A percentile compares a stretch with the other conserved stretches of the same genome.
These are phyloP conservation scores for Poa annua DNA, from an alignment of 176 grass and related monocot genomes.

Conservation along the genomic window DNA sequence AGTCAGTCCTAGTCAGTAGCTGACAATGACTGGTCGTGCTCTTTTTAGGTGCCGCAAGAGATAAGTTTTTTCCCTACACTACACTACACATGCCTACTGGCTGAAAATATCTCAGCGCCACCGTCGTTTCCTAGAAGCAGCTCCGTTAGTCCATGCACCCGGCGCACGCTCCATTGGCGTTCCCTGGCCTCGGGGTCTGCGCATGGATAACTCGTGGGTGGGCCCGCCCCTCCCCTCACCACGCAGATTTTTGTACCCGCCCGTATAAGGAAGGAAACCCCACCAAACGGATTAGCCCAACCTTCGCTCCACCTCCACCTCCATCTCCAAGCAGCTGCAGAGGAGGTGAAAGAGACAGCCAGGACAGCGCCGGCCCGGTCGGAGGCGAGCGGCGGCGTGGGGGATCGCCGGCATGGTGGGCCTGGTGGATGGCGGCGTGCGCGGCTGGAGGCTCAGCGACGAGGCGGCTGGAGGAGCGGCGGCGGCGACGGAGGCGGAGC, in stretches of 20 bases:
- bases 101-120: not conserved
- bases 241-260: conserved; percentile 56
- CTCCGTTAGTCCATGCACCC: conserved; percentile 32
- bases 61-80: not conserved
- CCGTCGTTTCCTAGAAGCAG: not conserved
- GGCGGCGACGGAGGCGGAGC: conserved; percentile 39
- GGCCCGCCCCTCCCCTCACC: conserved; percentile 12
- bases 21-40: not conserved
- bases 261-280: not conserved
- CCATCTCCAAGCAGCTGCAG: not conserved
- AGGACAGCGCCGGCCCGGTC: not conserved
- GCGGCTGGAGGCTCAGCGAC: conserved; percentile 51
- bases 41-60: not conserved
- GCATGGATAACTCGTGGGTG: conserved; percentile 61
- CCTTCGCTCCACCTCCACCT: not conserved
- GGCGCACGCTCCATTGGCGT: not conserved
- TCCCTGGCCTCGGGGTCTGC: conserved; percentile 32
- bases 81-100: not conserved
- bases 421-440: conserved; percentile 18
- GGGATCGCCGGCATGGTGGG: conserved; percentile 48
- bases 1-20: no score
- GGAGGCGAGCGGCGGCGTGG: not conserved
- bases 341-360: not conserved
- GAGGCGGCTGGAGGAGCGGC: conserved; percentile 22
- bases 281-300: conserved; percentile 13